Conservation (phyloP, 768 basidiomycete species). For the Mycena alexandri region DNA sequence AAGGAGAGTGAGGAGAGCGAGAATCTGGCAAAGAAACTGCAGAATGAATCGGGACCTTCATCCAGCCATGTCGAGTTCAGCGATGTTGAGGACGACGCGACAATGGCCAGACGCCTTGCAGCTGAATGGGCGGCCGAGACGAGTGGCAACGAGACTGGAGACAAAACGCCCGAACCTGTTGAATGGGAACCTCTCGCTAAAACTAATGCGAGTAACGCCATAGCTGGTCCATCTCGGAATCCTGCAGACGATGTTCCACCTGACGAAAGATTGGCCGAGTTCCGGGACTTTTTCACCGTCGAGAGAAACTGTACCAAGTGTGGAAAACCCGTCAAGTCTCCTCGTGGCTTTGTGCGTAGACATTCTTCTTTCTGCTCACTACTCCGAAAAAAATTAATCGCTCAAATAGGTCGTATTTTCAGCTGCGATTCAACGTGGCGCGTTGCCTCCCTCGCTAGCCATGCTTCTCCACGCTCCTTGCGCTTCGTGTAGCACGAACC, state of each 20-base stretch:
- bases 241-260: constrained; percentile 38
- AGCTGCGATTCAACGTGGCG: constrained; percentile 34
- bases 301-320: constrained; percentile 55
- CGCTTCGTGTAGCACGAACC: constrained; percentile 55
- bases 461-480: constrained; percentile 60
- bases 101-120: constrained; percentile 54
- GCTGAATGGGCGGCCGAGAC: constrained; percentile 52
- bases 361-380: constrained; percentile 10
- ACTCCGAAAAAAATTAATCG: neutral
- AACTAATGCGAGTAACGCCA: constrained; percentile 21
- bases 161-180: constrained; percentile 22
- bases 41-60: constrained; percentile 44
- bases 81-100: constrained; percentile 51
- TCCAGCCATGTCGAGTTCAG: constrained; percentile 27
- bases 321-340: constrained; percentile 49
- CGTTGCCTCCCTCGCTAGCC: constrained; percentile 45
- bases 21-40: constrained; percentile 51
- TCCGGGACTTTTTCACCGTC: constrained; percentile 52
- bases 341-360: constrained; percentile 58
- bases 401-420: constrained; percentile 46
- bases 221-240: constrained; percentile 10
- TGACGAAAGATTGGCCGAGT: constrained; percentile 49
- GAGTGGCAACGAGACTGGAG: constrained; percentile 25
- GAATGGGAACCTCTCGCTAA: constrained; percentile 23
- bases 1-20: constrained; percentile 59